These are phyloP conservation scores for Rhypophila decipiens DNA, from an alignment of 495 filamentous ascomycete species.

Conservation along the genomic window DNA sequence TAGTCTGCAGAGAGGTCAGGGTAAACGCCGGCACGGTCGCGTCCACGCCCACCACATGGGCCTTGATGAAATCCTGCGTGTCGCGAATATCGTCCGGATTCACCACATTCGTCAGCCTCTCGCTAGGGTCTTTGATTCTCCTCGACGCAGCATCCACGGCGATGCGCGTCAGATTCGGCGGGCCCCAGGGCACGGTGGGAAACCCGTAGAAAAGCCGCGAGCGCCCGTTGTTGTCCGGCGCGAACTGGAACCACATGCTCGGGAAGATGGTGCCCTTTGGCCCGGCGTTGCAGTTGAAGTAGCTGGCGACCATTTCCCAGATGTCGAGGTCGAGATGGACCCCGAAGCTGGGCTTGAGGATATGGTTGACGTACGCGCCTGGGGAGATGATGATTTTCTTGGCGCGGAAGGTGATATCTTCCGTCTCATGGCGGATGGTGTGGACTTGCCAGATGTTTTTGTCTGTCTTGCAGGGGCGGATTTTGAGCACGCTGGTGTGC, in stretches of 20 bases:
- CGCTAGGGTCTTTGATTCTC: constrained; percentile 11
- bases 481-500: neutral
- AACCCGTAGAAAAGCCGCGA: constrained; percentile 17
- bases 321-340: constrained; percentile 12
- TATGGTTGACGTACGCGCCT: constrained; percentile 15
- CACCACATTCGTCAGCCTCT: constrained; percentile 8
- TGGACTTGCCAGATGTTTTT: constrained; percentile 8
- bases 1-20: constrained; percentile 14
- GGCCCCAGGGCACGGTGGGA: constrained; percentile 14
- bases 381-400: constrained; percentile 12
- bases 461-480: neutral
- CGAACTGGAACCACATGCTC: constrained; percentile 18
- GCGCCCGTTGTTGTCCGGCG: constrained; percentile 4
- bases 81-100: constrained; percentile 11
- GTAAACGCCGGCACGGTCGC: constrained; percentile 9
- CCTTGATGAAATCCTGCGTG: constrained; percentile 6
- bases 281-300: constrained; percentile 14
- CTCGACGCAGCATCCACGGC: constrained; percentile 14
- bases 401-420: neutral
- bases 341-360: constrained; percentile 12
- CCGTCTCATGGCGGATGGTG: neutral
- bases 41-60: constrained; percentile 13
- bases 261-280: constrained; percentile 14
- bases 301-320: constrained; percentile 14
- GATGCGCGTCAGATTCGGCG: constrained; percentile 12